Evolutionary conservation across 2,329 filamentous ascomycete species (phyloP).

Genomic region (Conoideocrella luteorostrata): DNA sequence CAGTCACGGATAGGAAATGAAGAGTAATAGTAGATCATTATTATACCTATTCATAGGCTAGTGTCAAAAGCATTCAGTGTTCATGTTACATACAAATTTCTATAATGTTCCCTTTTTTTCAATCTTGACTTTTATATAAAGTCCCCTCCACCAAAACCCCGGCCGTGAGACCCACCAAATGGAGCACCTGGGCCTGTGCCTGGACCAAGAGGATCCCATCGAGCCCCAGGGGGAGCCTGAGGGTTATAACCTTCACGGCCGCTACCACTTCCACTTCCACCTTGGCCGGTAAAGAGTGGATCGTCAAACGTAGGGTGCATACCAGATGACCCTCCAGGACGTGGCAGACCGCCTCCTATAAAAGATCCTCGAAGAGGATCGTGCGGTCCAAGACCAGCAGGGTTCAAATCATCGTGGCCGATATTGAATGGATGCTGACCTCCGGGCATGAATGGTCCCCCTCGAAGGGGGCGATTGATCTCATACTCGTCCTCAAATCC

Average conservation of each 20-base stretch:
- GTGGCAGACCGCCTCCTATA: constrained; percentile 52
- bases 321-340: constrained; percentile 61
- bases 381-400: constrained; percentile 75
- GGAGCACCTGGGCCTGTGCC: constrained; percentile 42
- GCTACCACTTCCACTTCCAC: constrained; percentile 32
- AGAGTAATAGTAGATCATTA: no score
- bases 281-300: constrained; percentile 65
- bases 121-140: constrained; percentile 21
- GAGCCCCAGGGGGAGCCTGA: constrained; percentile 76
- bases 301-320: constrained; percentile 98
- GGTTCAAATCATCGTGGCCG: constrained; percentile 82
- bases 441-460: constrained; percentile 27
- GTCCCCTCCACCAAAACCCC: constrained; percentile 25
- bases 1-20: no score
- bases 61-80: no score
- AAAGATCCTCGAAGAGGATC: constrained; percentile 70
- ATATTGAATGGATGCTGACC: constrained; percentile 59
- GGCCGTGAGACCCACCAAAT: constrained; percentile 31
- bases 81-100: no score
- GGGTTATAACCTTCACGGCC: constrained; percentile 44
- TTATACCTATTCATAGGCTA: no score
- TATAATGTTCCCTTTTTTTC: neutral
- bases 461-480: constrained; percentile 54
- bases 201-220: constrained; percentile 83
- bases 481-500: constrained; percentile 93